Evolutionary conservation across 2,329 filamentous ascomycete genomes (phyloP).

Genomic region (Curvularia sp.): DNA sequence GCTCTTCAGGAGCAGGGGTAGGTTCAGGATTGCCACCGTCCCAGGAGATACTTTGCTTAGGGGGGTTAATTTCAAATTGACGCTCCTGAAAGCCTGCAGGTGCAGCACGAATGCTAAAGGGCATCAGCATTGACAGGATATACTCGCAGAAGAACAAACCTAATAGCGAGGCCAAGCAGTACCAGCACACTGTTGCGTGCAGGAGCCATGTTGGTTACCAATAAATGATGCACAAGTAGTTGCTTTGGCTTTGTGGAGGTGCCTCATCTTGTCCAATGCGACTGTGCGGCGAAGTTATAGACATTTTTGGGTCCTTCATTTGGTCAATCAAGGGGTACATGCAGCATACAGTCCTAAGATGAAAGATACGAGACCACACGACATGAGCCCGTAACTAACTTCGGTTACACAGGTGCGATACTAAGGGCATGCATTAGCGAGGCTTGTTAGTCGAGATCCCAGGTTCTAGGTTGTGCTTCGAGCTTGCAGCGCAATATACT

Average conservation of each 20-base stretch:
- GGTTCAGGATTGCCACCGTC: constrained; percentile 20
- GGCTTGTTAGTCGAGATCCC: constrained; percentile 25
- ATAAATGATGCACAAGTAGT: constrained; percentile 2
- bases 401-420: constrained; percentile 32
- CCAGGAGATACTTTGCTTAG: constrained; percentile 29
- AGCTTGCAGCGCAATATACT: constrained; percentile 30
- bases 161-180: constrained; percentile 36
- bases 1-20: constrained; percentile 16
- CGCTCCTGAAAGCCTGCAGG: constrained; percentile 28
- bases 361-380: constrained; percentile 41
- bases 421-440: constrained; percentile 28
- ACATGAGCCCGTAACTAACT: constrained; percentile 24
- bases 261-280: constrained; percentile 11
- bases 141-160: constrained; percentile 24
- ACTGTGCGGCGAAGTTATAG: constrained; percentile 35
- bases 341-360: constrained; percentile 40
- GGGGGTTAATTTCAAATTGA: constrained; percentile 27
- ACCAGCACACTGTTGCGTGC: constrained; percentile 33
- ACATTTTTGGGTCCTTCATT: constrained; percentile 21
- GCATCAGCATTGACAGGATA: constrained; percentile 11
- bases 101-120: constrained; percentile 28
- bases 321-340: constrained; percentile 24
- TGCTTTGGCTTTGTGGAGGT: constrained; percentile 14
- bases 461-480: constrained; percentile 36
- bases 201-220: constrained; percentile 31